Base-by-base conservation (phyloP, 1,139 yeast species). In the Protomyces inouyei region DNA sequence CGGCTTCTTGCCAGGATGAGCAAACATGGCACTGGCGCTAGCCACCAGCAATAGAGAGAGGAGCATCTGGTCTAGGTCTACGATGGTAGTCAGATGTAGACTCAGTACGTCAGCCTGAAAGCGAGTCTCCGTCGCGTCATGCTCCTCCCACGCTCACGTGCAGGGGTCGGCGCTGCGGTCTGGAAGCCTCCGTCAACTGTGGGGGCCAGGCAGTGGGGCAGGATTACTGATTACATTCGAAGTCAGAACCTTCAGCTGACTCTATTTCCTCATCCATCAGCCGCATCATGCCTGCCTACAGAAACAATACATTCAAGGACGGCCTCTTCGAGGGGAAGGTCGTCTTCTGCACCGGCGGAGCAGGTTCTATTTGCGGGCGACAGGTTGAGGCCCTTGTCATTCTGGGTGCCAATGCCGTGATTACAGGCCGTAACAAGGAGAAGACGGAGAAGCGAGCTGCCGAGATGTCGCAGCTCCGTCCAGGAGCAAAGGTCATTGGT, bases 321-420 rank as follows among this genome's bases (percentile, higher is more conserved):
- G 86, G 83, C 69, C 71, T 90, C 46, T 90, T 90, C 77, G 78
- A 83, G 65, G 95, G 88, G 35, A 91, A 90, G 74, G 96, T 89
- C 1, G 95, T 85, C 12, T 88, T 91, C 71, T 88, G 91, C 64
- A 92, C 97, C 0, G 98, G 98, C 6, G 60, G 52, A 21, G 65
- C 65, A 14, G 48, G 52, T 28, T 21, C 52, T 23, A 40, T 37
- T 48, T 51, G 53, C 38, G 36, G 61, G 37, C 51, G 56, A 4
- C 52, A 61, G 5, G 83, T 88, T 0, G 95, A 88, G 72, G 96
- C 96, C 0, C 68, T 92, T 75, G 86, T 90, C 3, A 75, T 83
- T 23, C 78, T 91, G 18, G 98, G 98, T 3, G 95, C 96, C 67
- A 79, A 88, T 71, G 96, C 93, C 6, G 89, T 89, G 9, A 87